Evolutionary conservation across 257 asterid genomes (phyloP).

Genomic region (Osmanthus fragrans): DNA sequence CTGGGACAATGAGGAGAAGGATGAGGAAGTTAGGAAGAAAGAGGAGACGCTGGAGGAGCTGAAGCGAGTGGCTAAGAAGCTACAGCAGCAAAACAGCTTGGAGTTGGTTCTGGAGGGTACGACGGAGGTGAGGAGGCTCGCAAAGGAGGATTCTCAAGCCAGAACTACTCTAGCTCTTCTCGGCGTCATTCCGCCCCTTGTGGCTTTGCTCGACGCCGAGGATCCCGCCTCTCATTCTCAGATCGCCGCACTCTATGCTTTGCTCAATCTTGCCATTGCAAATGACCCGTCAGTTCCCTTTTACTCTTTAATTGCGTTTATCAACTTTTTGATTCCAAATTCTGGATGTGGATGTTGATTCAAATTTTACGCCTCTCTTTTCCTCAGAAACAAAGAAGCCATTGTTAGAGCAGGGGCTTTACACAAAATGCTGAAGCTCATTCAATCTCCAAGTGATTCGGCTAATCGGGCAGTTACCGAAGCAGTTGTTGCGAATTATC

Average conservation of each 20-base stretch:
- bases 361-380: conserved; percentile 4
- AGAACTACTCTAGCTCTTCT: conserved; percentile 74
- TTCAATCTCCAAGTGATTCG: conserved; percentile 29
- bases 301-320: background rate
- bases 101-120: conserved; percentile 54
- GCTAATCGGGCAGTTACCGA: conserved; percentile 40
- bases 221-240: conserved; percentile 47
- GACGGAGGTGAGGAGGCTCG: conserved; percentile 61
- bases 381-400: conserved; percentile 77
- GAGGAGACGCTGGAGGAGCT: conserved; percentile 57
- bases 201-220: conserved; percentile 54
- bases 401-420: conserved; percentile 84
- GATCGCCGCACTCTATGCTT: conserved; percentile 77
- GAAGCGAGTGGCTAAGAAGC: conserved; percentile 48
- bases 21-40: conserved; percentile 52
- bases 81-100: conserved; percentile 21
- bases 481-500: conserved; percentile 80
- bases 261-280: conserved; percentile 72
- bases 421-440: conserved; percentile 74
- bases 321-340: background rate
- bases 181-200: conserved; percentile 88
- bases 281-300: conserved; percentile 52
- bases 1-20: conserved; percentile 60
- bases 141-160: conserved; percentile 65
- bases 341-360: conserved; percentile 4